Evolutionary conservation across 2,329 filamentous ascomycete genomes (phyloP).

Genomic region (Ophiostoma populinum): DNA sequence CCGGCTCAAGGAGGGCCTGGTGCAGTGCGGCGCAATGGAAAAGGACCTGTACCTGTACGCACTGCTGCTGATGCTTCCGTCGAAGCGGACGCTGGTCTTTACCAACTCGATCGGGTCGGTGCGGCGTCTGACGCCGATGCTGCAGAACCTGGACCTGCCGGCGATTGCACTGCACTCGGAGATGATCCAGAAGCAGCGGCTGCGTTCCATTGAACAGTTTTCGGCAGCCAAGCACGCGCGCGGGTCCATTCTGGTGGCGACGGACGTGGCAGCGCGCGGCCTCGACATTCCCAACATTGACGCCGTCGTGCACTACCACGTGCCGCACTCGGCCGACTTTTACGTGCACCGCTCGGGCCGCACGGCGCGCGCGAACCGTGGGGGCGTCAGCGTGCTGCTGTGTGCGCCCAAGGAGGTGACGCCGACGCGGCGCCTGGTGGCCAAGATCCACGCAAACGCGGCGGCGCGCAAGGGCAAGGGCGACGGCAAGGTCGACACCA

Average conservation of each 20-base stretch:
- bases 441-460: constrained; percentile 59
- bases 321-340: constrained; percentile 76
- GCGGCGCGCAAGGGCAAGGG: constrained; percentile 21
- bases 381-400: constrained; percentile 69
- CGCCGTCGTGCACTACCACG: constrained; percentile 85
- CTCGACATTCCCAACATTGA: constrained; percentile 86
- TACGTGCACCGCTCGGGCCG: constrained; percentile 94
- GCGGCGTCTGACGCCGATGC: constrained; percentile 65
- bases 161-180: constrained; percentile 73
- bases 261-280: constrained; percentile 83
- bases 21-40: constrained; percentile 85
- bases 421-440: constrained; percentile 65
- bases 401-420: constrained; percentile 84
- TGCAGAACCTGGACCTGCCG: constrained; percentile 65
- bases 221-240: constrained; percentile 38
- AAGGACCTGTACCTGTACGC: constrained; percentile 95
- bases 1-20: constrained; percentile 68
- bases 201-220: constrained; percentile 87
- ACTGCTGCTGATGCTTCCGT: constrained; percentile 65
- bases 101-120: constrained; percentile 93
- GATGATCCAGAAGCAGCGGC: constrained; percentile 88
- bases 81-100: constrained; percentile 72
- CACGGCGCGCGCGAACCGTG: constrained; percentile 66
- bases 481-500: constrained; percentile 24
- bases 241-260: constrained; percentile 63